Conservation (phyloP, 2,329 filamentous ascomycete genomes). For the Penicillium sp. region DNA sequence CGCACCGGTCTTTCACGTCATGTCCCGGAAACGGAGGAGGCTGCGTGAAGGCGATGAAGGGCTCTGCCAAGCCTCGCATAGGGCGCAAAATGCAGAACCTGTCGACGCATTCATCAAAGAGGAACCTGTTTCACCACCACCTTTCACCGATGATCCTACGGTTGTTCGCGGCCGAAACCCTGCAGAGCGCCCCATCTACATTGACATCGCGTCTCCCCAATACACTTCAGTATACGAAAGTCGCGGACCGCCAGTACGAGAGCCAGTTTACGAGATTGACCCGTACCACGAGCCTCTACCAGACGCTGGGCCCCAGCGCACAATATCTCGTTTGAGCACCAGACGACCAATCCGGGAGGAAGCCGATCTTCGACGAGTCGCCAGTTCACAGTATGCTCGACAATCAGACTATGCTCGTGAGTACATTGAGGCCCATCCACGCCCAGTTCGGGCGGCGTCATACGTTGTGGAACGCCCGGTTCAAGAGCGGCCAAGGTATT, state of each 20-base stretch:
- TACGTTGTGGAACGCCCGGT: conserved; percentile 44
- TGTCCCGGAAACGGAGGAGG: conserved; percentile 54
- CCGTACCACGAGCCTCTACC: conserved; percentile 33
- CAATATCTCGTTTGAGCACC: conserved; percentile 41
- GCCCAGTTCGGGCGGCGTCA: conserved; percentile 39
- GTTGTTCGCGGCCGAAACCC: conserved; percentile 37
- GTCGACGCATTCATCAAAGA: conserved; percentile 59
- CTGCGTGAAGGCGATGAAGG: conserved; percentile 42
- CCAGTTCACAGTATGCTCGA: conserved; percentile 47
- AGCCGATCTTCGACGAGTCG: conserved; percentile 48
- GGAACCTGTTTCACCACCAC: conserved; percentile 62
- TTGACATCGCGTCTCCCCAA: conserved; percentile 45
- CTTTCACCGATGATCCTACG: conserved; percentile 49
- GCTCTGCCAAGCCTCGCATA: conserved; percentile 34
- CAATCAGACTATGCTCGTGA: conserved; percentile 45
- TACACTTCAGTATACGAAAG: conserved; percentile 40
- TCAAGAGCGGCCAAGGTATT: conserved; percentile 40
- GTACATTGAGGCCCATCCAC: conserved; percentile 48
- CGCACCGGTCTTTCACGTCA: conserved; percentile 42
- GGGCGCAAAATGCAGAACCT: conserved; percentile 37
- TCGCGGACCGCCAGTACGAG: conserved; percentile 31
- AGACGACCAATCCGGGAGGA: conserved; percentile 44
- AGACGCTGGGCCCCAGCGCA: conserved; percentile 38
- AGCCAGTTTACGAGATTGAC: conserved; percentile 39
- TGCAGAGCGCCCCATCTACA: conserved; percentile 50